A percentile compares a stretch with the other conserved stretches of the same genome.
Evolutionary conservation across 2,329 filamentous ascomycete genomes (phyloP).

Genomic region (Fusarium xyrophilum): DNA sequence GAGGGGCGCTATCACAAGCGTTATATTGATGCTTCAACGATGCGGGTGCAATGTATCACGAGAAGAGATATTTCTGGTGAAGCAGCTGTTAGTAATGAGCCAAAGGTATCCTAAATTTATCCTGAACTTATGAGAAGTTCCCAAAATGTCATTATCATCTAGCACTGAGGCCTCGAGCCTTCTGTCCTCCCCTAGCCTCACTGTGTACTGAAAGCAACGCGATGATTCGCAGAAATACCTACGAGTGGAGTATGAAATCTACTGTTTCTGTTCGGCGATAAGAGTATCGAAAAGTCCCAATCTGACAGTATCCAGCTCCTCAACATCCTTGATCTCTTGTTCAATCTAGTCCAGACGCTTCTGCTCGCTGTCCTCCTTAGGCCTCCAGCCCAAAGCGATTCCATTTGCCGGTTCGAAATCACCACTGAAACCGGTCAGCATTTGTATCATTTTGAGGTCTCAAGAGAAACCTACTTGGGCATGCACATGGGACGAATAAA

Average conservation of each 20-base stretch:
- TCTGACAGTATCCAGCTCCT: conserved; percentile 23
- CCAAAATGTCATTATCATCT: rapidly evolving
- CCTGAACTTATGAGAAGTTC: rapidly evolving
- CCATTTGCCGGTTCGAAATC: conserved; percentile 5
- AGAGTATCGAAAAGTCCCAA: conserved; percentile 17
- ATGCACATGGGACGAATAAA: conserved; percentile 19
- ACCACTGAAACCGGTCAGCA: conserved; percentile 1
- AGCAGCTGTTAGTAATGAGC: neutral
- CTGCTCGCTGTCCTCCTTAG: conserved; percentile 11
- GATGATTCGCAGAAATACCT: rapidly evolving
- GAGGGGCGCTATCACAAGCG: no score
- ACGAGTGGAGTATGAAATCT: neutral
- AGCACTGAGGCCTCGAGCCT: neutral
- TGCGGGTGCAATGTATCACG: neutral
- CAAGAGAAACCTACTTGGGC: neutral
- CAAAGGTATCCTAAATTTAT: neutral
- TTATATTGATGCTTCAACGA: neutral
- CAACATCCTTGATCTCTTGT: conserved; percentile 15
- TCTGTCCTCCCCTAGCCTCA: neutral
- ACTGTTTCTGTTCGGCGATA: neutral
- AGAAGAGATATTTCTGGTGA: neutral
- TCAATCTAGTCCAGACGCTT: conserved; percentile 7
- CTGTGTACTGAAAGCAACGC: no score
- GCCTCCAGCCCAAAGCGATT: conserved; percentile 19
- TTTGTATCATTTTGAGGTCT: rapidly evolving